These are phyloP conservation scores for Platanthera guangdongensis DNA, from an alignment of 106 monocot genomes.

Conservation along the genomic window DNA sequence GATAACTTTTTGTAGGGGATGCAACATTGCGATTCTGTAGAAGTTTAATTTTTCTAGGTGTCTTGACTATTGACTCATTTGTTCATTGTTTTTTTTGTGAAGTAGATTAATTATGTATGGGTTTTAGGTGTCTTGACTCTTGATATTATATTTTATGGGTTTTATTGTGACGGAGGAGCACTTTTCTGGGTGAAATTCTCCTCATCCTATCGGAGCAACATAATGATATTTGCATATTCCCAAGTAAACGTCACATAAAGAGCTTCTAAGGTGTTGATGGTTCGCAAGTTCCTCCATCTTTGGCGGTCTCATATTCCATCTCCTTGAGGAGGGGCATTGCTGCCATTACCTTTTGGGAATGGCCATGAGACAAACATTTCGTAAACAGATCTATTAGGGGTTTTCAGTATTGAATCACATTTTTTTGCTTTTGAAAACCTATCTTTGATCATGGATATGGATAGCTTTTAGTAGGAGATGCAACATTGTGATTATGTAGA, in stretches of 20 bases:
- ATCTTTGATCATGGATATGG: too few relatives aligned
- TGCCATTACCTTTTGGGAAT: constrained; percentile 40
- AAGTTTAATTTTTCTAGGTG: too few relatives aligned
- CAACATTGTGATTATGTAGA: too few relatives aligned
- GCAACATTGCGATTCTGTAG: too few relatives aligned
- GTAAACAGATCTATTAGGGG: not conserved
- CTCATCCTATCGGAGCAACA: constrained; percentile 9
- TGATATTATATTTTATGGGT: not conserved
- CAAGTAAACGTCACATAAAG: constrained; percentile 11
- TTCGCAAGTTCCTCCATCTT: constrained; percentile 4
- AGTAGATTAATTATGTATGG: too few relatives aligned
- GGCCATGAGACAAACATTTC: constrained; percentile 42
- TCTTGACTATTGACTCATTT: too few relatives aligned
- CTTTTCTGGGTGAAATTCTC: constrained; percentile 5
- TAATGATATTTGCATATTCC: constrained; percentile 18
- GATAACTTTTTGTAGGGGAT: too few relatives aligned
- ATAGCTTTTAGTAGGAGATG: too few relatives aligned
- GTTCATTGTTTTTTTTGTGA: too few relatives aligned
- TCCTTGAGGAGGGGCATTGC: constrained; percentile 30
- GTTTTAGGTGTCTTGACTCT: too few relatives aligned
- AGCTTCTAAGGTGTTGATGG: not conserved
- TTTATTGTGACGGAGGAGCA: not conserved
- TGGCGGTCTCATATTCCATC: constrained; percentile 43
- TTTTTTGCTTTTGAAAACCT: too few relatives aligned
- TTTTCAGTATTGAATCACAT: too few relatives aligned